A percentile compares a stretch with the other conserved stretches of the same genome.
phyloP scores from a whole-genome alignment of 2,329 filamentous ascomycete species.

The Endoconidiophora laricicola region DNA sequence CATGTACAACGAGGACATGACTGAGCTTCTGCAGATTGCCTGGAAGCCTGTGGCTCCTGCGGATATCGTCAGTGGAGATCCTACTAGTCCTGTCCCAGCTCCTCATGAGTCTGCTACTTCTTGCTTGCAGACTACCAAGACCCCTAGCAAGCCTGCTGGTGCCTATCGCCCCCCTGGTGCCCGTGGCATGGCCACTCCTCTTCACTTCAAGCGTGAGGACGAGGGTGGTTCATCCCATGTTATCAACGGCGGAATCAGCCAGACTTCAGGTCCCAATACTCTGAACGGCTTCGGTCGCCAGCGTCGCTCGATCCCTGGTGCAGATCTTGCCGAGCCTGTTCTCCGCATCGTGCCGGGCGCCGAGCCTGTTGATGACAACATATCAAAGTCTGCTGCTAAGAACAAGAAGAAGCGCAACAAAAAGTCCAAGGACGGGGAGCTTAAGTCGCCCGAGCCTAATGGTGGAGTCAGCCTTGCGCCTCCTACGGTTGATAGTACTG shows the following conservation, averaged over 20 bases:
- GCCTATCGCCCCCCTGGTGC: constrained; percentile 92
- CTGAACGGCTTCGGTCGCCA: constrained; percentile 65
- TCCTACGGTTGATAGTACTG: constrained; percentile 24
- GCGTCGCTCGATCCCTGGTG: constrained; percentile 71
- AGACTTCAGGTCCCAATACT: constrained; percentile 27
- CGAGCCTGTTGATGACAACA: constrained; percentile 50
- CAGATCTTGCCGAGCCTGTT: constrained; percentile 57
- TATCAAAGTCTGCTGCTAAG: constrained; percentile 76
- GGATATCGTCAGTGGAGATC: constrained; percentile 46
- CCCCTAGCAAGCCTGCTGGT: constrained; percentile 89
- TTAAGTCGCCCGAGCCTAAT: constrained; percentile 32
- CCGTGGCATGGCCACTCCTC: constrained; percentile 69
- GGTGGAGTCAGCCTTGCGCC: constrained; percentile 31
- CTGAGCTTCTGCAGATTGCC: constrained; percentile 76
- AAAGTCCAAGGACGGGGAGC: constrained; percentile 69
- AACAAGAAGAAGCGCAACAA: constrained; percentile 97
- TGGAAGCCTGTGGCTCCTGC: constrained; percentile 65
- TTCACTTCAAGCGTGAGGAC: constrained; percentile 95
- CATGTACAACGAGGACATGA: constrained; percentile 93
- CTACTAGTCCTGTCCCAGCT: constrained; percentile 54
- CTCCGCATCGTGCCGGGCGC: constrained; percentile 49
- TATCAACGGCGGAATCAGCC: constrained; percentile 48
- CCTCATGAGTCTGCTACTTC: constrained; percentile 70
- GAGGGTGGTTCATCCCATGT: constrained; percentile 83
- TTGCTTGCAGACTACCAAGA: constrained; percentile 76